Evolutionary conservation across 2,329 filamentous ascomycete genomes (phyloP).

Genomic region (Geoglossum cookeanum): DNA sequence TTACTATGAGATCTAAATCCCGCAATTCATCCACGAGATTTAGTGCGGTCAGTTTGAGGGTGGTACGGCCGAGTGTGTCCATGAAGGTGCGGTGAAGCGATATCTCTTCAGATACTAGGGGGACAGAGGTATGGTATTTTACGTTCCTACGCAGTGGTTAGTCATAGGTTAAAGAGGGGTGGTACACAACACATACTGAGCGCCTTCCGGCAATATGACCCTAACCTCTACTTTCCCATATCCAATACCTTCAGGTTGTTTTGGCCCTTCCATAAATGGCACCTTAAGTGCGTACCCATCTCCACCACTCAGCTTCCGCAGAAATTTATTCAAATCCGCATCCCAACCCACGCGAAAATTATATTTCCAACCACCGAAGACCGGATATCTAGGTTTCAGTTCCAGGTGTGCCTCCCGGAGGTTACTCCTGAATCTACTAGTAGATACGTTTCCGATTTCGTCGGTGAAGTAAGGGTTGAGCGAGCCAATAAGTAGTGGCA

Average conservation of each 20-base stretch:
- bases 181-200: conserved; percentile 39
- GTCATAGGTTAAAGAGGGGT: not conserved
- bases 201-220: conserved; percentile 78
- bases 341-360: conserved; percentile 96
- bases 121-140: conserved; percentile 55
- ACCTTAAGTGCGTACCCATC: conserved; percentile 74
- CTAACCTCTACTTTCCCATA: conserved; percentile 67
- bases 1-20: conserved; percentile 56
- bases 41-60: conserved; percentile 57
- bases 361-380: conserved; percentile 97
- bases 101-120: conserved; percentile 40
- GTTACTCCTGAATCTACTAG: conserved; percentile 65
- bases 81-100: conserved; percentile 74
- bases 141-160: conserved; percentile 44
- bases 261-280: conserved; percentile 84
- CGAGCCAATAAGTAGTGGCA: conserved; percentile 63
- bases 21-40: conserved; percentile 85
- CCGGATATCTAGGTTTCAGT: conserved; percentile 82
- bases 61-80: conserved; percentile 77
- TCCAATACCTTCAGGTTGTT: conserved; percentile 64
- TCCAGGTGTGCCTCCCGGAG: conserved; percentile 67
- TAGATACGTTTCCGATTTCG: conserved; percentile 92
- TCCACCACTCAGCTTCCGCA: conserved; percentile 42
- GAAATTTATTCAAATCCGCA: conserved; percentile 55
- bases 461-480: conserved; percentile 87